Evolutionary conservation across 176 grass and related monocot species (phyloP).

Genomic region (Eleusine coracana): DNA sequence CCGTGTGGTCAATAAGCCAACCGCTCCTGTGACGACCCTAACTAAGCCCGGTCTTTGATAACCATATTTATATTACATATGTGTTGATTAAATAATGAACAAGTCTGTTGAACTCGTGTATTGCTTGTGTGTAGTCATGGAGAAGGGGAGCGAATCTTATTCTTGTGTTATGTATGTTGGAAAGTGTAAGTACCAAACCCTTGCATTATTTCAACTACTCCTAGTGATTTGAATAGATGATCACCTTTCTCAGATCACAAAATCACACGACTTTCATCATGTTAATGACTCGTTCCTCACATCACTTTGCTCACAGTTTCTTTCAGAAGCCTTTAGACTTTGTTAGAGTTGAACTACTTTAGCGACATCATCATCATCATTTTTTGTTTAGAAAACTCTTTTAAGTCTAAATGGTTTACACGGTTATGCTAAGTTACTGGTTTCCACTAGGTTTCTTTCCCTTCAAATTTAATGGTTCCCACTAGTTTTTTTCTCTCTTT

Average conservation of each 20-base stretch:
- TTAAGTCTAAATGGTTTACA: no score
- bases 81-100: neutral
- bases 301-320: neutral
- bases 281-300: constrained; percentile 8
- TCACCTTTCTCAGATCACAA: constrained; percentile 8
- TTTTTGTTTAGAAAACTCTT: no score
- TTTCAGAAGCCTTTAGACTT: constrained; percentile 5
- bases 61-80: neutral
- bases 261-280: constrained; percentile 4
- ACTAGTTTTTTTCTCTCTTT: no score
- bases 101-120: neutral
- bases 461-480: no score
- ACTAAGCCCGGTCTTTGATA: constrained; percentile 36
- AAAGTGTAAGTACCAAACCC: neutral
- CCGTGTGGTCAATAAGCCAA: constrained; percentile 20
- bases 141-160: neutral
- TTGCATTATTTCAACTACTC: constrained; percentile 20
- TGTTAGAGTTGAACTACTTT: neutral
- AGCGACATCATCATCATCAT: no score
- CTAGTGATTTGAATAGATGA: constrained; percentile 3
- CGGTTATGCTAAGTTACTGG: no score
- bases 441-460: no score
- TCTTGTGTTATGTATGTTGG: neutral
- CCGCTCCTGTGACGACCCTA: constrained; percentile 9
- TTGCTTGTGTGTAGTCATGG: neutral